Conservation (phyloP, 2,329 filamentous ascomycete genomes). For the Apiospora aurea region DNA sequence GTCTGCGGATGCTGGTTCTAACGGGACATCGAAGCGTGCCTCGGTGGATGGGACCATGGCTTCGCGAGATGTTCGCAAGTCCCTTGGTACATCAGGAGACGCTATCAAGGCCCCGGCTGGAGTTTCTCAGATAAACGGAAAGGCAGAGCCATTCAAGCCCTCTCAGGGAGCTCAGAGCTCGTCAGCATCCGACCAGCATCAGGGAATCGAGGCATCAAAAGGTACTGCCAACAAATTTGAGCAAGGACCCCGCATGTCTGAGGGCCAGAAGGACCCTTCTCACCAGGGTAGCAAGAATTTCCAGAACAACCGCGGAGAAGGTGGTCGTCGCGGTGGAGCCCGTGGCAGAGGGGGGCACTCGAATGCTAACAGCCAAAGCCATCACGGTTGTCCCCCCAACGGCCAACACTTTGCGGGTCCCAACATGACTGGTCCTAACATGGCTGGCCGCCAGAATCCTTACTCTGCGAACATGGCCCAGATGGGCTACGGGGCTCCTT, state of each 20-base stretch:
- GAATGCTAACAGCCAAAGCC: conserved; percentile 36
- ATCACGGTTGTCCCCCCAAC: conserved; percentile 31
- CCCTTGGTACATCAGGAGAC: conserved; percentile 43
- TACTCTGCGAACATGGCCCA: conserved; percentile 33
- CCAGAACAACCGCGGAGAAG: conserved; percentile 41
- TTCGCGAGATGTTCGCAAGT: conserved; percentile 56
- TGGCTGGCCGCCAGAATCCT: conserved; percentile 27
- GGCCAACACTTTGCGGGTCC: conserved; percentile 23
- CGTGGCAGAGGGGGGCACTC: conserved; percentile 50
- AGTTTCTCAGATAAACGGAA: conserved; percentile 23
- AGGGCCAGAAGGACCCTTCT: conserved; percentile 8
- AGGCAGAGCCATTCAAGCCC: conserved; percentile 22
- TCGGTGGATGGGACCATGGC: conserved; percentile 48
- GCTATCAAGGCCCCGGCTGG: conserved; percentile 49
- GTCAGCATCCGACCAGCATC: conserved; percentile 21
- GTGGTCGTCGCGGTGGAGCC: conserved; percentile 54
- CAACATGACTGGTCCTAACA: conserved; percentile 18
- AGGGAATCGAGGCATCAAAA: background rate
- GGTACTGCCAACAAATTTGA: conserved; percentile 16
- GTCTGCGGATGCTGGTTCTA: background rate
- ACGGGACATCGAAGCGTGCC: conserved; percentile 49
- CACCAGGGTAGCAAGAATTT: conserved; percentile 20
- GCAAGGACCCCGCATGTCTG: conserved; percentile 13
- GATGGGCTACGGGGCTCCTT: conserved; percentile 36
- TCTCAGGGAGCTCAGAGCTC: conserved; percentile 2